Conservation (phyloP, 306 rosid genomes). For the Corylus avellana region DNA sequence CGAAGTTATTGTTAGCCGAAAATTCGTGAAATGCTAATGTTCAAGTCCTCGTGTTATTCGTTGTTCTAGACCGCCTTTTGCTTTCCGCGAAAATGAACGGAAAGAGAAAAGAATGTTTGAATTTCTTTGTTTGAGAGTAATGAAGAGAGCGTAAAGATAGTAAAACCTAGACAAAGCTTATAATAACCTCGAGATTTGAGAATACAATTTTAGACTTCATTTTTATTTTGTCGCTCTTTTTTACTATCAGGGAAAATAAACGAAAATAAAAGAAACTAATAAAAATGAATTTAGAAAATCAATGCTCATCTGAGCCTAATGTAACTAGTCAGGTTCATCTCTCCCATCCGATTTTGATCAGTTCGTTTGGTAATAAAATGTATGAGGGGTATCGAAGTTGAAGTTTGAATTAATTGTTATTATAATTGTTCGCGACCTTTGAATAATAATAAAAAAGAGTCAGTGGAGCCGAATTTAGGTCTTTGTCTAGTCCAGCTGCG, state of each 20-base stretch:
- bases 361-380: conserved; percentile 11
- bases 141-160: background rate
- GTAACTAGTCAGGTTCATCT: background rate
- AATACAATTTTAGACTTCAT: background rate
- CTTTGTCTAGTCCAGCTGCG: background rate
- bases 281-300: background rate
- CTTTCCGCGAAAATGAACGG: background rate
- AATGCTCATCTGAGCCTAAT: background rate
- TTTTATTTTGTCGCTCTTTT: background rate
- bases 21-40: background rate
- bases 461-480: background rate
- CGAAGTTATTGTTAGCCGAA: background rate
- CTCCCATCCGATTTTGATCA: background rate
- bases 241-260: background rate
- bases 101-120: background rate
- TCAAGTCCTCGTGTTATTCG: background rate
- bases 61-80: conserved; percentile 5
- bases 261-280: background rate
- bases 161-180: background rate
- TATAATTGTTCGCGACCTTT: background rate
- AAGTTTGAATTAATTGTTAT: background rate
- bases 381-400: background rate
- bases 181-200: background rate
- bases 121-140: background rate
- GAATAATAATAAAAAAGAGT: background rate